phyloP scores from a whole-genome alignment of 805 yeast species.

The Yarrowia yakushimensis region DNA sequence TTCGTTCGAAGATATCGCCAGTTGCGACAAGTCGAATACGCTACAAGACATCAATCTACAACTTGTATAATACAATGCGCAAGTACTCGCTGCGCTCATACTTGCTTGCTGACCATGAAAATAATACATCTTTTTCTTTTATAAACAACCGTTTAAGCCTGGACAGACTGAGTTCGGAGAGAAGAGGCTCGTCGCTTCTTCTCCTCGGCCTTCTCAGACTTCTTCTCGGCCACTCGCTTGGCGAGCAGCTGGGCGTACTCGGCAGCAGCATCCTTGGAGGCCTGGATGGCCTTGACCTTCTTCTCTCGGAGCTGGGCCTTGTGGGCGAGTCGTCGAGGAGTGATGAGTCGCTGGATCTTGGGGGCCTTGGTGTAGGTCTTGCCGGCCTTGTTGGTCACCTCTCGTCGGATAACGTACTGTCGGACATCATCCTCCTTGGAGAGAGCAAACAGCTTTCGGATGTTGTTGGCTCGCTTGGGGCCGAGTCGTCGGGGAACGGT shows the following conservation, averaged over 20 bases:
- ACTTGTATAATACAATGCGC: no score
- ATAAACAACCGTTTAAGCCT: slow-evolving; percentile 26
- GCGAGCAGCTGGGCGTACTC: slow-evolving; percentile 99
- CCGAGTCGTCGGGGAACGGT: slow-evolving; percentile 98
- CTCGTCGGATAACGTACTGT: slow-evolving; percentile 95
- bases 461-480: slow-evolving; percentile 99
- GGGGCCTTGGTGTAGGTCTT: slow-evolving; percentile 99
- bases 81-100: no score
- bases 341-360: slow-evolving; percentile 98
- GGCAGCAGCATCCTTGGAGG: slow-evolving; percentile 99
- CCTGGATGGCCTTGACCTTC: slow-evolving; percentile 96
- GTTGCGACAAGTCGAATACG: no score
- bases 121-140: slow-evolving; percentile 23
- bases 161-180: slow-evolving; percentile 47
- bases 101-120: background rate
- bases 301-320: slow-evolving; percentile 93
- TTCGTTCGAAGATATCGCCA: no score
- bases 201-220: slow-evolving; percentile 97
- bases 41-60: no score
- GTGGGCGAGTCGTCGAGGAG: slow-evolving; percentile 99
- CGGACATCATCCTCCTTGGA: slow-evolving; percentile 90
- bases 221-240: slow-evolving; percentile 95
- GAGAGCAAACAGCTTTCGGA: slow-evolving; percentile 99
- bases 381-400: slow-evolving; percentile 88
- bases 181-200: slow-evolving; percentile 99